Evolutionary conservation across 805 yeast species (phyloP), one percentile per base, ranked within the genome.

Genomic region (Komagataella pseudopastoris): DNA sequence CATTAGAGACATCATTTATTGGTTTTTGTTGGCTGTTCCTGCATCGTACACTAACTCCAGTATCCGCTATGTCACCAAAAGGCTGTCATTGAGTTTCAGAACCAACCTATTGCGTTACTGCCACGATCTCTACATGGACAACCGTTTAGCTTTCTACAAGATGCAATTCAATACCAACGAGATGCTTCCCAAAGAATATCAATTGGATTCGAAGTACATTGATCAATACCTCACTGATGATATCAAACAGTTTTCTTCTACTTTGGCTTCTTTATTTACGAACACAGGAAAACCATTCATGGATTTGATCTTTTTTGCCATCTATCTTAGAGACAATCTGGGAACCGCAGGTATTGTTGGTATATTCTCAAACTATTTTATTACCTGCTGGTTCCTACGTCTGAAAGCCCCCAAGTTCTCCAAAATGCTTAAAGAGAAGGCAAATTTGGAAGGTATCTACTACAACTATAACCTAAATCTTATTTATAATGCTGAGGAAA

Each of bases 41-140:
- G 95, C 96, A 0, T 82, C 93, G 2, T 90, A 88, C 64, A 85
- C 96, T 36, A 90, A 90, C 65, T 85, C 96, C 49, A 89, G 91
- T 53, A 90, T 90, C 62, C 86, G 85, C 62, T 87, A 77, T 60
- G 68, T 90, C 58, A 86, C 89, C 51, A 78, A 83, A 60, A 76
- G 87, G 58, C 69, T 90, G 53, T 80, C 95, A 10, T 72, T 88
- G 51, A 87, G 86, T 59, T 90, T 90, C 71, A 79, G 97, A 71
- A 83, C 93, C 1, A 83, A 83, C 56, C 71, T 90, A 58, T 80
- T 84, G 44, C 77, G 96, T 58, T 90, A 90, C 64, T 78, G 90
- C 58, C 96, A 90, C 67, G 97, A 90, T 61, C 74, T 90, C 65
- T 90, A 90, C 64, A 70, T 90, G 69, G 95, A 87, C 63, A 74